Base-by-base conservation (phyloP, 2,329 filamentous ascomycete genomes). In the Exophiala lecanii-corni region DNA sequence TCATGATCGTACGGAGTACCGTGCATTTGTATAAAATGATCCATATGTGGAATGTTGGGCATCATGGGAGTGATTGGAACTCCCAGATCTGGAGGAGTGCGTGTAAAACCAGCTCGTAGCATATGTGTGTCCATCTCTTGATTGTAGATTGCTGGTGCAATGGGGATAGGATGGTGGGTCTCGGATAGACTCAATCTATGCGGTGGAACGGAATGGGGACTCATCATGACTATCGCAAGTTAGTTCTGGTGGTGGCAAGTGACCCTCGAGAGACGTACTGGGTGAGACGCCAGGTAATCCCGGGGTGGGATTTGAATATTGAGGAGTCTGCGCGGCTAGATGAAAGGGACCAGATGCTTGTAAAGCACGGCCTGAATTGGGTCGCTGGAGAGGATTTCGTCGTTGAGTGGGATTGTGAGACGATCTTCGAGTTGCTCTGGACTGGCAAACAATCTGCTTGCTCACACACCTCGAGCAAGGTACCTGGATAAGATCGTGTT, bases 381-480 rank as follows among this genome's bases (percentile, higher is more conserved):
- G 43, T 36, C 53, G 43, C 21, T 53, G 40, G 23, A 55, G 41
- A 36, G 45, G 50, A 33, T 40, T 34, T 20, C 55, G 49, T 18
- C 55, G 6, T 26, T 26, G 50, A 43, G 39, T 44, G n/a, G 53
- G 49, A 39, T 50, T 53, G 26, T 58, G 49, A 13, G 53, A 50
- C 10, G 55, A 58, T 9, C 55, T 41, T 38, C 55, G 45, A 26
- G 55, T 57, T 12, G 53, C 46, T 35, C 55, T 49, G 30, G 53
- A 50, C 41, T 53, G 41, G 37, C 55, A 58, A 4, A 53, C 49
- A 35, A 56, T 55, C 41, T 55, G 54, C 37, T 58, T 58, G 47
- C 39, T 53, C 30, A 53, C 48, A 50, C 55, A 58, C 45, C 55
- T 47, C 23, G 55, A 54, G 37, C 55, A 58, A 17, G 55, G 55